Conservation (phyloP, 1,284 basidiomycete genomes). For the Neonothopanus nambi region DNA sequence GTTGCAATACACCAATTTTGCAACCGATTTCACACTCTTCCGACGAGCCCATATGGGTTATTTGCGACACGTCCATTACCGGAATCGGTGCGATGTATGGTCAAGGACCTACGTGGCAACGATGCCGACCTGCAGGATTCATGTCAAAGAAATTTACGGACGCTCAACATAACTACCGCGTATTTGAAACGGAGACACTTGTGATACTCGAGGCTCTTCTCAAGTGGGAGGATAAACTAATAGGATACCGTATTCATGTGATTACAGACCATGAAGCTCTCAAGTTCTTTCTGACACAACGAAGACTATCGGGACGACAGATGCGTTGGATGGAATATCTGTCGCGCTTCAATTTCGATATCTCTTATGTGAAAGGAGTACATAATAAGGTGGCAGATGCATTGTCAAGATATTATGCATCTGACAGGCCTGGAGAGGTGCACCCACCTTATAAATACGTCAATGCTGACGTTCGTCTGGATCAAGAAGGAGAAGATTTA, state of each 20-base stretch:
- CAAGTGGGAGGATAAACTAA: slow-evolving; percentile 38
- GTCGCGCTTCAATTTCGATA: slow-evolving; percentile 30
- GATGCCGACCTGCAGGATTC: slow-evolving; percentile 36
- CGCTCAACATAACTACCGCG: slow-evolving; percentile 37
- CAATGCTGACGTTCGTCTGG: slow-evolving; percentile 25
- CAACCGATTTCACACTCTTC: slow-evolving; percentile 1
- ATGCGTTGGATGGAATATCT: slow-evolving; percentile 37
- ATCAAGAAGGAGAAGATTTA: slow-evolving; percentile 29
- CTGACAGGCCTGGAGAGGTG: slow-evolving; percentile 22
- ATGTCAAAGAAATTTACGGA: slow-evolving; percentile 39
- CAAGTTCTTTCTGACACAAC: slow-evolving; percentile 32
- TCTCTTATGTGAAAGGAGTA: too few species aligned
- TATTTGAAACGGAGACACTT: slow-evolving; percentile 37
- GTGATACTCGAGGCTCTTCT: slow-evolving; percentile 37
- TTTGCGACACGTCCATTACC: slow-evolving; percentile 39
- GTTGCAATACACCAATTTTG: slow-evolving; percentile 14
- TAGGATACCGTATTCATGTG: slow-evolving; percentile 32
- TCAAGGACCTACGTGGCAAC: slow-evolving; percentile 37
- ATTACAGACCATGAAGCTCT: slow-evolving; percentile 40
- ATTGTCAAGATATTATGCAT: slow-evolving; percentile 33
- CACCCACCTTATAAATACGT: slow-evolving; percentile 25
- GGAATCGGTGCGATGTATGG: slow-evolving; percentile 39
- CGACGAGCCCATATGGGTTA: slow-evolving; percentile 39
- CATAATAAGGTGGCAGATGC: too few species aligned
- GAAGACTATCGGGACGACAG: slow-evolving; percentile 23